Conservation (phyloP, 495 filamentous ascomycete genomes). For the Astrothelium macrocarpum region DNA sequence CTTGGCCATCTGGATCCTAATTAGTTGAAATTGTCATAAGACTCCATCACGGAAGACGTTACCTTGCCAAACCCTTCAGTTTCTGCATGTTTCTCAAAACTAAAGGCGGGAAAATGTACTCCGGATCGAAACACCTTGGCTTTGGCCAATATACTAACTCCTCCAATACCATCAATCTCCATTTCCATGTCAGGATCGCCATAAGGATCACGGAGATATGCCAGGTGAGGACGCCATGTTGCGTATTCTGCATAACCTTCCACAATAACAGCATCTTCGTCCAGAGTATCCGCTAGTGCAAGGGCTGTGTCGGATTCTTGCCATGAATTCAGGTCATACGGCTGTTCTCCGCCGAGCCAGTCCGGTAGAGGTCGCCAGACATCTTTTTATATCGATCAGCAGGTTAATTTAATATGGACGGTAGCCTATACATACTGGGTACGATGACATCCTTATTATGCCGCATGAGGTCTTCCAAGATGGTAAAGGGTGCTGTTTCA, state of each 20-base stretch:
- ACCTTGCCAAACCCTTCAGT: conserved; percentile 99
- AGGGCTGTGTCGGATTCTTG: conserved; percentile 97
- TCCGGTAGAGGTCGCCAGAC: conserved; percentile 98
- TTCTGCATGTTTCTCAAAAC: conserved; percentile 97
- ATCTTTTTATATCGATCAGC: conserved; percentile 37
- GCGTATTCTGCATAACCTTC: conserved; percentile 99
- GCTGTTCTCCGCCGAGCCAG: conserved; percentile 98
- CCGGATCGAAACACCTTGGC: conserved; percentile 88
- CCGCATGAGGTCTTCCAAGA: conserved; percentile 95
- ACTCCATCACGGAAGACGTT: conserved; percentile 17
- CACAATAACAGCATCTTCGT: conserved; percentile 98
- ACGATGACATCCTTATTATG: conserved; percentile 99
- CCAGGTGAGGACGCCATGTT: conserved; percentile 95
- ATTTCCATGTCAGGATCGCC: conserved; percentile 99
- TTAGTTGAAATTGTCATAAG: background rate
- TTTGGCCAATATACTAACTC: conserved; percentile 95
- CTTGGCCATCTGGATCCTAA: conserved; percentile 70
- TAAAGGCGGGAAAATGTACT: conserved; percentile 97
- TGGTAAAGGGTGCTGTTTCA: conserved; percentile 90
- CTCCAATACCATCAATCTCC: conserved; percentile 97
- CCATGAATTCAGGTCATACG: conserved; percentile 98
- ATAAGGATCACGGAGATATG: conserved; percentile 93
- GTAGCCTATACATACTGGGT: conserved; percentile 66
- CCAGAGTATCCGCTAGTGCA: conserved; percentile 84
- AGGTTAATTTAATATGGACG: background rate